phyloP scores from a whole-genome alignment of 192 early-diverging fungal genomes.

The Coemansia sp. region DNA sequence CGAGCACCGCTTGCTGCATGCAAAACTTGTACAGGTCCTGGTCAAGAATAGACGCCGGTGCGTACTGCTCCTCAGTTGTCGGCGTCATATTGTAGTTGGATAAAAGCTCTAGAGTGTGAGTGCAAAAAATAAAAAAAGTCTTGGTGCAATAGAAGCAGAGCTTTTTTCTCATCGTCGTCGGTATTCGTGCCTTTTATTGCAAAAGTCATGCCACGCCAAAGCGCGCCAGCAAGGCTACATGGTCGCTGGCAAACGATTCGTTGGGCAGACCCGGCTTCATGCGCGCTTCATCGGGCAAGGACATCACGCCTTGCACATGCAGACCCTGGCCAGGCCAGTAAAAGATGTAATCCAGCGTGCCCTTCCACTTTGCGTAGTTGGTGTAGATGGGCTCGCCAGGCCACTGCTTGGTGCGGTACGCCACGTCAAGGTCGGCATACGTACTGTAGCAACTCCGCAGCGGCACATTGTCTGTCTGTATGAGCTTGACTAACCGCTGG shows the following conservation, averaged over 20 bases:
- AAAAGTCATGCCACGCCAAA: slow-evolving; percentile 12
- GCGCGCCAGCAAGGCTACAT: slow-evolving; percentile 37
- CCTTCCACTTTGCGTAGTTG: slow-evolving; percentile 51
- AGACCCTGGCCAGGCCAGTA: slow-evolving; percentile 13
- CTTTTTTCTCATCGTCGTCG: neutral
- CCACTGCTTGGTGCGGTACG: slow-evolving; percentile 47
- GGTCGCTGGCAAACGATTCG: slow-evolving; percentile 45
- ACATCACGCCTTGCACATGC: slow-evolving; percentile 23
- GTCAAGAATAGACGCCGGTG: slow-evolving; percentile 65
- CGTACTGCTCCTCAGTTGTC: slow-evolving; percentile 6
- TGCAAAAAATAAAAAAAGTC: neutral
- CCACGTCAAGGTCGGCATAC: slow-evolving; percentile 38
- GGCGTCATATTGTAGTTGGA: neutral
- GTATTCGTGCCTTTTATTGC: neutral
- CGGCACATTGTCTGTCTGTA: slow-evolving; percentile 21
- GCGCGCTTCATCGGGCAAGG: slow-evolving; percentile 23
- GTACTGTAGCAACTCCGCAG: slow-evolving; percentile 40
- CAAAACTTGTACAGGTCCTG: slow-evolving; percentile 83
- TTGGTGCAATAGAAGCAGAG: neutral
- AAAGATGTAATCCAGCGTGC: slow-evolving; percentile 53
- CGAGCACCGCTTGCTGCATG: slow-evolving; percentile 74
- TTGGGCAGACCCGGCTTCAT: slow-evolving; percentile 51
- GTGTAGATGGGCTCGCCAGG: slow-evolving; percentile 51
- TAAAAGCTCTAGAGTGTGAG: neutral
- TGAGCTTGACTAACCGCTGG: slow-evolving; percentile 6